Evolutionary conservation across 352 stramenopile species (phyloP).

Genomic region (Globisporangium echinulatum): DNA sequence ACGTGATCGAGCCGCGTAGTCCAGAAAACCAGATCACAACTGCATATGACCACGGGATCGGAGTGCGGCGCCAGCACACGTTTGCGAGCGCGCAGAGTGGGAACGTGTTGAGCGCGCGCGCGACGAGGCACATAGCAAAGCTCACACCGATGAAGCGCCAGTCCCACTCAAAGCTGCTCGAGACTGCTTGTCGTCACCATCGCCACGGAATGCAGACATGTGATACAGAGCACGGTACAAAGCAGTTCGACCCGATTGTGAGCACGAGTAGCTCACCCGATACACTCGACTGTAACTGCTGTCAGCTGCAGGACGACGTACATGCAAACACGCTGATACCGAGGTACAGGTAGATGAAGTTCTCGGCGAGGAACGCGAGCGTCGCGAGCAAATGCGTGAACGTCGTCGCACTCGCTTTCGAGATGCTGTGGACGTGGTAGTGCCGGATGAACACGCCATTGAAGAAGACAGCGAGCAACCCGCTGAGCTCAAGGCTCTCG

Average conservation of each 20-base stretch:
- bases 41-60: constrained; percentile 31
- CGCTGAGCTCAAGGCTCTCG: constrained; percentile 36
- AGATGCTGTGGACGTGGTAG: constrained; percentile 48
- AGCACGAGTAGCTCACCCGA: too few relatives aligned
- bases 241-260: too few relatives aligned
- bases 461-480: constrained; percentile 85
- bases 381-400: constrained; percentile 39
- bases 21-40: constrained; percentile 77
- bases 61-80: constrained; percentile 10
- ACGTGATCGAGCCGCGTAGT: constrained; percentile 79
- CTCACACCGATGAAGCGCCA: constrained; percentile 31
- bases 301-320: too few relatives aligned
- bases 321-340: constrained; percentile 34
- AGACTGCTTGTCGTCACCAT: background rate
- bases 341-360: constrained; percentile 52
- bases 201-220: too few relatives aligned
- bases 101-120: constrained; percentile 33
- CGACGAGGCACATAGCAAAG: constrained; percentile 21
- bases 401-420: constrained; percentile 22
- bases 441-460: constrained; percentile 51
- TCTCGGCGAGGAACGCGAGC: constrained; percentile 38
- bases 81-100: constrained; percentile 32
- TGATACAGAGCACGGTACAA: too few relatives aligned
- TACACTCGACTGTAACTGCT: too few relatives aligned
- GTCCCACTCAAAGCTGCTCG: constrained; percentile 28